Evolutionary conservation across 2,329 filamentous ascomycete species (phyloP), one percentile per base, ranked within the genome.

Genomic region (Penicillium paneum): DNA sequence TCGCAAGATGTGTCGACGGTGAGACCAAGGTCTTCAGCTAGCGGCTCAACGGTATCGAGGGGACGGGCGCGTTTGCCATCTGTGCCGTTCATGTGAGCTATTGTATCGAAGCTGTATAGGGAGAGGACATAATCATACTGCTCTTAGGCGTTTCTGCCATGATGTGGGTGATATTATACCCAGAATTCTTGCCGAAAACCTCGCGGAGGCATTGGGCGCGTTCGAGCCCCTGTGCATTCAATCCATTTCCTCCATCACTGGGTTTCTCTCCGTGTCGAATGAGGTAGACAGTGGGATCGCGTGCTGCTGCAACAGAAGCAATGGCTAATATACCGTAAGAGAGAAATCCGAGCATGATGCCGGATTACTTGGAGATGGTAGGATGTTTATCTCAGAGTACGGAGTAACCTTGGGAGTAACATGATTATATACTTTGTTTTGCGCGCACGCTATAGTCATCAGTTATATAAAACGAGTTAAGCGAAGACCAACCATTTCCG

Each of bases 231-330:
- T 78, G 63, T 0, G 75, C 60, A 52, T 69, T 82, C 42, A 86
- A 72, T 2, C 82, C 83, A 53, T 77, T 70, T 32, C 73, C 72
- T 15, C 76, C 75, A 35, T 75, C 68, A 1, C 64, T 53, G 3
- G 83, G 83, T 68, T 87, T 87, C 68, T 87, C 84, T 55, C 83
- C 84, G 59, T 87, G 84, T 17, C 83, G 80, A 65, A 87, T 86
- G 8, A 86, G 71, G 64, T 84, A 87, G 31, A 86, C 80, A 0
- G 79, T 85, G 1, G 82, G 77, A 10, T 59, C 55, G 13, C 67
- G 66, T 3, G 56, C 49, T 17, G 51, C n/a, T 17, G 31, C 56
- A 1, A 67, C 19, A 8, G 56, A 56, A 5, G 59, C 58, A 6
- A 58, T 41, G 4, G 62, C 56, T 17, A 62, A 36, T 17, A 52